phyloP scores from a whole-genome alignment of 2,329 filamentous ascomycete genomes.

The Biscogniauxia sp. region DNA sequence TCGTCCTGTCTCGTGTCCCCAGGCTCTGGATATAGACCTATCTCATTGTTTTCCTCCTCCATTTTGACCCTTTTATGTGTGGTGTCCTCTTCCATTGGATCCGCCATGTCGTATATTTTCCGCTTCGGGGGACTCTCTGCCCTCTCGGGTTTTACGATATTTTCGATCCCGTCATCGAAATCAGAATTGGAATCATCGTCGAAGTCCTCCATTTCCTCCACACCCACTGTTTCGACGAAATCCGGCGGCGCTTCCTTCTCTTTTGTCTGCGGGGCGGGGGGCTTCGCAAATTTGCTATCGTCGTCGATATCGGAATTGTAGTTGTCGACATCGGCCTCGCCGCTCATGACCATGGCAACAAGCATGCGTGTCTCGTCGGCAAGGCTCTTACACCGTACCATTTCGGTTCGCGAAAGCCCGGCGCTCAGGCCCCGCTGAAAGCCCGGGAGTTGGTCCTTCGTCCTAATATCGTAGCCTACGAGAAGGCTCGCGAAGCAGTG shows the following conservation, averaged over 20 bases:
- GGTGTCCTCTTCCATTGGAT: conserved; percentile 5
- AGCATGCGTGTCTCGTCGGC: conserved; percentile 72
- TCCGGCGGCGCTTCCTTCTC: conserved; percentile 30
- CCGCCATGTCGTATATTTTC: conserved; percentile 17
- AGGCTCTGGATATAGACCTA: not conserved
- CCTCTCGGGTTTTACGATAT: no score
- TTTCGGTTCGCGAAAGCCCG: conserved; percentile 76
- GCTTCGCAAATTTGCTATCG: conserved; percentile 28
- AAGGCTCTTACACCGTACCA: conserved; percentile 80
- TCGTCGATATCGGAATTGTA: conserved; percentile 34
- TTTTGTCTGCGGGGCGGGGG: conserved; percentile 22
- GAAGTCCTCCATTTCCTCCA: conserved; percentile 11
- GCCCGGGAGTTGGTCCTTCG: conserved; percentile 64
- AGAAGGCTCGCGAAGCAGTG: conserved; percentile 78
- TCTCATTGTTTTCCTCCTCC: conserved; percentile 15
- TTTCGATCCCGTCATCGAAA: conserved; percentile 2
- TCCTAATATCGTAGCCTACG: conserved; percentile 63
- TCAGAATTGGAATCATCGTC: conserved; percentile 14
- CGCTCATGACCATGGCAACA: conserved; percentile 66
- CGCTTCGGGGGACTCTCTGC: conserved; percentile 17
- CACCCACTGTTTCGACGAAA: conserved; percentile 10
- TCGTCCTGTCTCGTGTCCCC: conserved; percentile 7
- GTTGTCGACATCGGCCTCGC: conserved; percentile 45
- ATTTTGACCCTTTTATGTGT: conserved; percentile 21
- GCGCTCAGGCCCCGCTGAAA: conserved; percentile 57